phyloP scores from a whole-genome alignment of 2,329 filamentous ascomycete species.

The Pyricularia grisea region DNA sequence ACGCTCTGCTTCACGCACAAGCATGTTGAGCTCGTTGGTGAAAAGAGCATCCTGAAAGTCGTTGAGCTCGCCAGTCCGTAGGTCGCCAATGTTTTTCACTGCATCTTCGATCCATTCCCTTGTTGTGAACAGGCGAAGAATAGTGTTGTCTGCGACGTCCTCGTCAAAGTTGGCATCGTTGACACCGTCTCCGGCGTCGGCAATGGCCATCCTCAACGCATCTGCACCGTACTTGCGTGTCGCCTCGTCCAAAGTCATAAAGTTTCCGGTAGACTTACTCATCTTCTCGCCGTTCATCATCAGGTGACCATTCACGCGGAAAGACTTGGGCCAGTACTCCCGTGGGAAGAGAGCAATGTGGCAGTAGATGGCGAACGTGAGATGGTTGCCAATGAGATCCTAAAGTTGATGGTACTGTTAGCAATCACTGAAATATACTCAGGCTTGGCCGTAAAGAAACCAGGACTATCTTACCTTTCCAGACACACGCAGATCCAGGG shows the following conservation, averaged over 20 bases:
- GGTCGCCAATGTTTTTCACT: conserved; percentile 56
- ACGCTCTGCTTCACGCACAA: conserved; percentile 68
- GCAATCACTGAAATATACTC: background rate
- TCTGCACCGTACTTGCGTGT: conserved; percentile 92
- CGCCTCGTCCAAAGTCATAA: conserved; percentile 80
- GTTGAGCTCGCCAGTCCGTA: conserved; percentile 68
- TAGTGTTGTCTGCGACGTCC: conserved; percentile 83
- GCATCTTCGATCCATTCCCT: conserved; percentile 89
- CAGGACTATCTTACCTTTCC: conserved; percentile 48
- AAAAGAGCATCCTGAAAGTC: conserved; percentile 83
- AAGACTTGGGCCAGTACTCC: conserved; percentile 78
- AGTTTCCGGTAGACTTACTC: conserved; percentile 96
- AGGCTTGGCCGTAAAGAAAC: background rate
- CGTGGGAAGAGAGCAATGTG: conserved; percentile 82
- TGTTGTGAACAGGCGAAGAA: conserved; percentile 70
- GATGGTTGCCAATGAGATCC: conserved; percentile 85
- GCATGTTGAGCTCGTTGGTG: conserved; percentile 80
- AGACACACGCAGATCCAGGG: conserved; percentile 75
- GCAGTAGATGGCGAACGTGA: conserved; percentile 93
- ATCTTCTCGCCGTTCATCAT: conserved; percentile 97
- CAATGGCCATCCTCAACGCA: conserved; percentile 77
- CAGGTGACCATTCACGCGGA: conserved; percentile 87
- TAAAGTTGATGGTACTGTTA: background rate
- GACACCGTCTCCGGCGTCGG: conserved; percentile 89
- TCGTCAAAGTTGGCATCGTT: conserved; percentile 98